Percentiles rank a stretch among this genome's conserved stretches.
Evolutionary conservation across 768 basidiomycete species (phyloP).

Genomic region (Strobilomyces confusus): DNA sequence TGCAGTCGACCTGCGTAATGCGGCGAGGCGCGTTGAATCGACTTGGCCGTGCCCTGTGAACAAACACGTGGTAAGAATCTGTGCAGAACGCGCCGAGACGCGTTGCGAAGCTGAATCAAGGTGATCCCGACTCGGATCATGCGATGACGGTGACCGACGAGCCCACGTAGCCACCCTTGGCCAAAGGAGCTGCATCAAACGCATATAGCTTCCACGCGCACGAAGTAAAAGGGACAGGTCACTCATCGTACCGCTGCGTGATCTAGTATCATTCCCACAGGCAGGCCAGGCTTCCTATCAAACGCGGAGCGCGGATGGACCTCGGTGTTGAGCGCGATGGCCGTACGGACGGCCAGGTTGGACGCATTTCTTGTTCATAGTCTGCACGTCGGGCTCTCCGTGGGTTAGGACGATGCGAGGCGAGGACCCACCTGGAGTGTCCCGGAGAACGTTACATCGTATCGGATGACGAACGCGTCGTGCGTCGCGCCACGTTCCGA

Average conservation of each 20-base stretch:
- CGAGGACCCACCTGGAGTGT: slow-evolving; percentile 72
- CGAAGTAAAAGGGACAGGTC: background rate
- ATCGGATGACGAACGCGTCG: slow-evolving; percentile 70
- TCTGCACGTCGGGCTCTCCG: background rate
- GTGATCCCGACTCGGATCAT: slow-evolving; percentile 64
- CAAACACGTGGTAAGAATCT: background rate
- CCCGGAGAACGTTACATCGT: slow-evolving; percentile 92
- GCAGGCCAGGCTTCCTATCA: slow-evolving; percentile 94
- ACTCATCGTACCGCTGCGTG: slow-evolving; percentile 86
- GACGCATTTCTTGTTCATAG: slow-evolving; percentile 64
- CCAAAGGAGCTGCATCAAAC: slow-evolving; percentile 63
- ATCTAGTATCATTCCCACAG: slow-evolving; percentile 96
- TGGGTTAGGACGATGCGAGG: background rate
- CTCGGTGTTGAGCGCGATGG: slow-evolving; percentile 65
- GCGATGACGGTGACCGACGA: too few relatives aligned
- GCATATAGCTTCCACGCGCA: background rate
- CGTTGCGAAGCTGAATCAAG: slow-evolving; percentile 94
- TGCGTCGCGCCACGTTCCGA: slow-evolving; percentile 48
- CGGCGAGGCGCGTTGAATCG: slow-evolving; percentile 49
- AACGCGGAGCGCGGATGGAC: slow-evolving; percentile 76
- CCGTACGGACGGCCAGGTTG: slow-evolving; percentile 77
- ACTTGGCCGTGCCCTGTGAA: slow-evolving; percentile 85
- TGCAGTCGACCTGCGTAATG: slow-evolving; percentile 74
- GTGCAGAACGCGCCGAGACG: background rate
- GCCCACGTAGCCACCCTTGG: slow-evolving; percentile 50